Evolutionary conservation across 805 yeast species (phyloP).

Genomic region (Kuraishia cidri): DNA sequence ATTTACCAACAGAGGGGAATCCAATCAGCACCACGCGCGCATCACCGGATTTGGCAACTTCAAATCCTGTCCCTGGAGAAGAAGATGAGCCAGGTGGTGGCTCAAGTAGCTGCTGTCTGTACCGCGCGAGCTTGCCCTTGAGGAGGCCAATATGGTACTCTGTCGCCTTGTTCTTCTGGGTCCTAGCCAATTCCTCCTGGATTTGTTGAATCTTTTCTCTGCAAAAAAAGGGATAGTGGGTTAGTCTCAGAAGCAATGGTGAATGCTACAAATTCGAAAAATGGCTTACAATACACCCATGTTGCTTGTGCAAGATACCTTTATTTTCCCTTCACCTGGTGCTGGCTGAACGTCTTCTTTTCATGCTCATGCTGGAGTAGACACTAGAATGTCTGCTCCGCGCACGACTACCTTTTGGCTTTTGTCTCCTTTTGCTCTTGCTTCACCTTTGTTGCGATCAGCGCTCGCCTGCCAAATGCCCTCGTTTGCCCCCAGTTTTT

Average conservation of each 20-base stretch:
- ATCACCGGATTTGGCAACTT: slow-evolving; percentile 92
- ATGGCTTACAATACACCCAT: too few species aligned
- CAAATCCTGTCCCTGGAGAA: slow-evolving; percentile 76
- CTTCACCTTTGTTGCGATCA: too few species aligned
- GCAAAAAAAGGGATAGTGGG: background rate
- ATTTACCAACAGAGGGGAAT: slow-evolving; percentile 96
- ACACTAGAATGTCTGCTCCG: too few species aligned
- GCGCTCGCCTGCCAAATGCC: too few species aligned
- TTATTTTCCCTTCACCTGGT: background rate
- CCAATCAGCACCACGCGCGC: slow-evolving; percentile 95
- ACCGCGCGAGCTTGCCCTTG: slow-evolving; percentile 90
- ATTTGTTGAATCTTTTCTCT: slow-evolving; percentile 76
- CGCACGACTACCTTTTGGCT: too few species aligned
- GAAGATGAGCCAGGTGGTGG: slow-evolving; percentile 72
- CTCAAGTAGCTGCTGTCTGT: slow-evolving; percentile 83
- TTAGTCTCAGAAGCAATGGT: background rate
- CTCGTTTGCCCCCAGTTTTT: too few species aligned
- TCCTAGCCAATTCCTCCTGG: slow-evolving; percentile 88
- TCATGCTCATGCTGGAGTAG: too few species aligned
- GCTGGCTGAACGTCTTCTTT: too few species aligned
- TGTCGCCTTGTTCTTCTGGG: slow-evolving; percentile 96
- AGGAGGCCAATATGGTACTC: slow-evolving; percentile 93
- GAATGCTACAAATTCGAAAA: too few species aligned
- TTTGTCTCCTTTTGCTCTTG: too few species aligned
- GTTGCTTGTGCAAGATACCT: background rate